These are phyloP conservation scores for Colletotrichum godetiae DNA, from an alignment of 2,329 filamentous ascomycete species.

Conservation along the genomic window DNA sequence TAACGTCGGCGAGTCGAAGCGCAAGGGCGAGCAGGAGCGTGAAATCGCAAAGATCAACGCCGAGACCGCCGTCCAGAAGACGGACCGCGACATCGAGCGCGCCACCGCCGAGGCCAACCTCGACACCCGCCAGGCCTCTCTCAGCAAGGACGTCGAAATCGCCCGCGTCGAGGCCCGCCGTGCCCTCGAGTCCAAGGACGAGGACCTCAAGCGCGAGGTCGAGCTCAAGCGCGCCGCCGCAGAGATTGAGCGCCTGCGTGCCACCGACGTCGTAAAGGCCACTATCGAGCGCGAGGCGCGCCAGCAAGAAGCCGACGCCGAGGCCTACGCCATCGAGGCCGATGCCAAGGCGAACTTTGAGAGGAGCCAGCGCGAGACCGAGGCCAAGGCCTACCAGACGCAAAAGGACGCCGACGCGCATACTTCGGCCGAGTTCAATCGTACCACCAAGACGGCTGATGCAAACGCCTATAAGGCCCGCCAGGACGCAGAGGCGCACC, in stretches of 20 bases:
- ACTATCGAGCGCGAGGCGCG: slow-evolving; percentile 75
- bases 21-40: slow-evolving; percentile 83
- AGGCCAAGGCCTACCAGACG: slow-evolving; percentile 63
- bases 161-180: slow-evolving; percentile 80
- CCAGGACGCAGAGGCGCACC: slow-evolving; percentile 53
- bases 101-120: slow-evolving; percentile 82
- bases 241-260: slow-evolving; percentile 83
- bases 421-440: slow-evolving; percentile 52
- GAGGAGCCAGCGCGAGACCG: slow-evolving; percentile 62
- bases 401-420: slow-evolving; percentile 56
- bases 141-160: slow-evolving; percentile 80
- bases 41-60: slow-evolving; percentile 91
- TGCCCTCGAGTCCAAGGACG: slow-evolving; percentile 79
- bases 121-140: slow-evolving; percentile 76
- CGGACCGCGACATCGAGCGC: slow-evolving; percentile 85
- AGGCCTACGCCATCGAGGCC: slow-evolving; percentile 72
- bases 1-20: slow-evolving; percentile 81
- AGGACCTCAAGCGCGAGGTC: slow-evolving; percentile 83
- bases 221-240: slow-evolving; percentile 82
- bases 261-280: slow-evolving; percentile 82
- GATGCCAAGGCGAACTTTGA: slow-evolving; percentile 68
- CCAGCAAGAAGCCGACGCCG: slow-evolving; percentile 75
- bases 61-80: slow-evolving; percentile 86
- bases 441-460: slow-evolving; percentile 61
- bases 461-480: slow-evolving; percentile 59